These are phyloP conservation scores for Mycena kentingensis DNA, from an alignment of 768 basidiomycete species.

Conservation along the genomic window DNA sequence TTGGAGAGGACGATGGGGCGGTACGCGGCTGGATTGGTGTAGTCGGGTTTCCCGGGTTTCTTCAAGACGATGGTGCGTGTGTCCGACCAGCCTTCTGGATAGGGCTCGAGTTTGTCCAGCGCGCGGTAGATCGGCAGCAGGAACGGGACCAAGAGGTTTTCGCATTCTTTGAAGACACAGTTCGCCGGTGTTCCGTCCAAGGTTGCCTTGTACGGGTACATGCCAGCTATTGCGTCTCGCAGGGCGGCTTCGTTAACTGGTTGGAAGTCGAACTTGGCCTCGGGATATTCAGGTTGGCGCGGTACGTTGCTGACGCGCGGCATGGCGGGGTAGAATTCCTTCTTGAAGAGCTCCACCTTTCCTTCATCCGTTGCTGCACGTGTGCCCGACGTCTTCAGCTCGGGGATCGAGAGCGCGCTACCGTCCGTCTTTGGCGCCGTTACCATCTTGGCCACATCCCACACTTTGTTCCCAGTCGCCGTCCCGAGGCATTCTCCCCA, in stretches of 20 bases:
- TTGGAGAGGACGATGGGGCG: constrained; percentile 34
- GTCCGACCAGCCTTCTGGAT: constrained; percentile 31
- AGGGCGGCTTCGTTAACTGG: background rate
- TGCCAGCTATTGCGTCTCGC: constrained; percentile 8
- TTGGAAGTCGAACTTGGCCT: background rate
- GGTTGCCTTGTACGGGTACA: constrained; percentile 32
- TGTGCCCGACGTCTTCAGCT: constrained; percentile 77
- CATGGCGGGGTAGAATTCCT: background rate
- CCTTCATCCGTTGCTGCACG: background rate
- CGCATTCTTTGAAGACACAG: constrained; percentile 23
- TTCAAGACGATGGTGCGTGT: constrained; percentile 31
- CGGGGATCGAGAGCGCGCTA: constrained; percentile 28
- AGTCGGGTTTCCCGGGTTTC: constrained; percentile 40
- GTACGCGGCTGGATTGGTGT: constrained; percentile 35
- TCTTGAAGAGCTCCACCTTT: background rate
- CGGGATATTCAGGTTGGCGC: background rate
- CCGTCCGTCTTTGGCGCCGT: constrained; percentile 26
- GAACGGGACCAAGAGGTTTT: constrained; percentile 5
- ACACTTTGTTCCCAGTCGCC: constrained; percentile 16
- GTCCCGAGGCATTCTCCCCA: constrained; percentile 33
- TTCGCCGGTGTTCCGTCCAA: constrained; percentile 27
- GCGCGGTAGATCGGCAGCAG: constrained; percentile 29
- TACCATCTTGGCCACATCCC: constrained; percentile 29
- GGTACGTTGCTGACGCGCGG: background rate
- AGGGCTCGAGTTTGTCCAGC: constrained; percentile 28